Evolutionary conservation across 805 yeast genomes (phyloP), one percentile per base, ranked within the genome.

Genomic region (Pichia manshurica): DNA sequence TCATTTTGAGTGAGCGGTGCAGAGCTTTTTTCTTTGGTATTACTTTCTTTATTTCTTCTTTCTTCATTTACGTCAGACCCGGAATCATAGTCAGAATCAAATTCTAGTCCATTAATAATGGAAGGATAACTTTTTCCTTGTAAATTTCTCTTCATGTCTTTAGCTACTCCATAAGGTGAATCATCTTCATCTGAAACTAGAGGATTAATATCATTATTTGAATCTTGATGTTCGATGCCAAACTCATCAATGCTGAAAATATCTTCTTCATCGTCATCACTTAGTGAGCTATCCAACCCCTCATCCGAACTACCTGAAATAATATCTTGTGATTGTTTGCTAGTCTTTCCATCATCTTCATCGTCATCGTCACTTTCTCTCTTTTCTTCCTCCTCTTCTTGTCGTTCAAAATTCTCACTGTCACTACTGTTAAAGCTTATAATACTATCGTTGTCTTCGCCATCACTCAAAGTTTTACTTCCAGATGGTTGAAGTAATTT

Each of bases 111-210:
- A n/a, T n/a, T n/a, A n/a, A n/a, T n/a, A n/a, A n/a, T n/a, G n/a
- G n/a, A n/a, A n/a, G n/a, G n/a, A n/a, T n/a, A n/a, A 31, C 7
- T 41, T 38, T n/a, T 34, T 34, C 16, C 29, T 19, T 34, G 33
- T 28, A 19, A 25, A 17, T 32, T 22, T 45, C 22, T 36, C 45
- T 19, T 44, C 48, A n/a, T n/a, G n/a, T n/a, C n/a, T n/a, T n/a
- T n/a, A n/a, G n/a, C n/a, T n/a, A n/a, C n/a, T n/a, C n/a, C n/a
- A n/a, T n/a, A n/a, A n/a, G n/a, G n/a, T n/a, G n/a, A n/a, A 13
- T 41, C 48, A 15, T 28, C 19, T 8, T 42, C 36, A 17, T 25
- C 48, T 21, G 28, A 17, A 25, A 21, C 33, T n/a, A 44, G 28
- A 17, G 28, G n/a, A 15, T 28, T 19, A n/a, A 16, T 36, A 16